Conservation (phyloP, 2,329 filamentous ascomycete genomes). For the Beauveria brongniartii region DNA sequence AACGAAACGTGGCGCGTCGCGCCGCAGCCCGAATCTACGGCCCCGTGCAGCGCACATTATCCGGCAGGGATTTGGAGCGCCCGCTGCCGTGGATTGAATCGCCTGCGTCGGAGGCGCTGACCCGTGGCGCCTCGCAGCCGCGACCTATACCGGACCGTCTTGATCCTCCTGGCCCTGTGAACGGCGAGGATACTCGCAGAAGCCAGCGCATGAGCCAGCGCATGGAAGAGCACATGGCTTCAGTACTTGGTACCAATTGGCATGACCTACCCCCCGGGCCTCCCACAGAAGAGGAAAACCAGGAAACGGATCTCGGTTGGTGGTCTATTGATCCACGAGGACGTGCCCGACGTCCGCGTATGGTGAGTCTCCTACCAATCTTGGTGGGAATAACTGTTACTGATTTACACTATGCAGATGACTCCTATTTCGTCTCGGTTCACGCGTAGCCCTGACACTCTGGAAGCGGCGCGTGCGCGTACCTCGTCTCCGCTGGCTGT, state of each 20-base stretch:
- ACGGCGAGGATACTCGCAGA: constrained; percentile 18
- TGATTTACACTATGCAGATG: constrained; percentile 46
- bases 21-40: constrained; percentile 22
- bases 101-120: constrained; percentile 5
- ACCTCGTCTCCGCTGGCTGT: not conserved
- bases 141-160: not conserved
- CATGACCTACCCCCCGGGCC: constrained; percentile 10
- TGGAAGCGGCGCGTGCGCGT: not conserved
- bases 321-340: constrained; percentile 18
- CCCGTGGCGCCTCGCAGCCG: not conserved
- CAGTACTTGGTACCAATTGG: constrained; percentile 17
- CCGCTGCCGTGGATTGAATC: constrained; percentile 18
- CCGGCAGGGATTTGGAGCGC: constrained; percentile 13
- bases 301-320: constrained; percentile 17
- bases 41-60: constrained; percentile 18
- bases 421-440: constrained; percentile 8
- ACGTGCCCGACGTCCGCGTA: constrained; percentile 14
- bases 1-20: constrained; percentile 15
- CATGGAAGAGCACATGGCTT: constrained; percentile 22
- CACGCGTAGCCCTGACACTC: constrained; percentile 7
- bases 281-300: constrained; percentile 11
- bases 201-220: constrained; percentile 13
- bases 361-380: constrained; percentile 15
- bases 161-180: constrained; percentile 11
- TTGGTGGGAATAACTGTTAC: constrained; percentile 32